Evolutionary conservation across 1,284 basidiomycete genomes (phyloP), one percentile per base, ranked within the genome.

Genomic region (Leccinum solheimii): DNA sequence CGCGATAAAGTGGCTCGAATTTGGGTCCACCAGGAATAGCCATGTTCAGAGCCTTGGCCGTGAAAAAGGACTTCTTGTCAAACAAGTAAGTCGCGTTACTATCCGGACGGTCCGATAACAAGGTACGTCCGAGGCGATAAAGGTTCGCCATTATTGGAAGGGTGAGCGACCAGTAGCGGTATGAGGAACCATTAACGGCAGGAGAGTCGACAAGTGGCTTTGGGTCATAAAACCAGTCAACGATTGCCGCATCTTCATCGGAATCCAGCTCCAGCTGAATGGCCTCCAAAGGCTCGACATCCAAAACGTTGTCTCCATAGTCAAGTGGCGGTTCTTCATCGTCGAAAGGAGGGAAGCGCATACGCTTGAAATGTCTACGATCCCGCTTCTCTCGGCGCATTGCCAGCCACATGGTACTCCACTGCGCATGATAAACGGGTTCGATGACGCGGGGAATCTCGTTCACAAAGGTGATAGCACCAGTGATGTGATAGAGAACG

Each of bases 281-380:
- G 38, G 96, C 94, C 76, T 99, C 97, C 53, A 99, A 82, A 34
- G 97, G 97, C 64, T 99, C 97, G 14, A 98, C 96, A 70, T 99
- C 97, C 69, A 99, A 79, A 19, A 99, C 90, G 76, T 99, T 99
- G 82, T 99, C 97, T 62, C 95, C 96, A 72, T 98, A 98, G 76
- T 98, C 96, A 75, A 97, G 85, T 11, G 96, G 95, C 13, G 95
- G 97, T 75, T 99, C 97, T 79, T 99, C 97, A 72, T 99, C 97
- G 71, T 99, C 97, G 72, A 99, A 99, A 0, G 97, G 97, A 40
- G 97, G 97, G 81, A 99, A 99, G n/a, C 97, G 90, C 96, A 99
- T 99, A 57, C 97, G 94, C 81, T 99, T 99, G 81, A 99, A 99
- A 76, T 99, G 97, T 58, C 97, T 84, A 73, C 97, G 92, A 76